Percentiles rank a stretch among this genome's conserved stretches.
phyloP scores from a whole-genome alignment of 352 stramenopile species.

The Elongisporangium undulatum region DNA sequence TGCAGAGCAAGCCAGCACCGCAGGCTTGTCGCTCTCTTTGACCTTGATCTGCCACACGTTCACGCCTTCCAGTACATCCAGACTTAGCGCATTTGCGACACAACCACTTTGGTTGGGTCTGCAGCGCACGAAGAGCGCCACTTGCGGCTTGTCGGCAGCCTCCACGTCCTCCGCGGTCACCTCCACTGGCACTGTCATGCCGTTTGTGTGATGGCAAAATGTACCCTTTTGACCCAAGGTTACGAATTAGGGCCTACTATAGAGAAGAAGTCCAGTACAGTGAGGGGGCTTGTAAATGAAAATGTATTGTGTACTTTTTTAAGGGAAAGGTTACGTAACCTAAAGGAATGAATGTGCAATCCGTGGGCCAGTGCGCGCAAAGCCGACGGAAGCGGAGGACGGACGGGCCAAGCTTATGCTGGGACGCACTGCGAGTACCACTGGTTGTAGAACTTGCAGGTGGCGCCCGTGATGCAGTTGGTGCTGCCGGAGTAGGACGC shows the following conservation, averaged over 20 bases:
- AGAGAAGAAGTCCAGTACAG: too few relatives aligned
- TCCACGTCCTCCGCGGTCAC: conserved; percentile 20
- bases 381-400: too few relatives aligned
- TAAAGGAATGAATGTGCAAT: too few relatives aligned
- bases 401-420: not conserved
- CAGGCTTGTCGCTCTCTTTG: conserved; percentile 27
- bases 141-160: not conserved
- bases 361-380: too few relatives aligned
- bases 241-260: too few relatives aligned
- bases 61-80: conserved; percentile 25
- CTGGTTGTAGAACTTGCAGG: conserved; percentile 23
- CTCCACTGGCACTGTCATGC: conserved; percentile 10
- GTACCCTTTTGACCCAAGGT: too few relatives aligned
- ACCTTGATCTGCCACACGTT: conserved; percentile 27
- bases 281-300: too few relatives aligned
- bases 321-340: too few relatives aligned
- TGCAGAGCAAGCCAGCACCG: conserved; percentile 33
- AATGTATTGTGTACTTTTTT: too few relatives aligned
- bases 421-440: conserved; percentile 52
- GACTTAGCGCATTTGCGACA: conserved; percentile 8
- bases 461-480: conserved; percentile 10
- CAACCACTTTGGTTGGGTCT: not conserved
- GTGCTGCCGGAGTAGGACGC: conserved; percentile 16
- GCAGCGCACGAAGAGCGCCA: conserved; percentile 19
- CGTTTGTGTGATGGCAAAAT: too few relatives aligned